Evolutionary conservation across 805 yeast species (phyloP), one percentile per base, ranked within the genome.

Genomic region (Yarrowia keelungensis): DNA sequence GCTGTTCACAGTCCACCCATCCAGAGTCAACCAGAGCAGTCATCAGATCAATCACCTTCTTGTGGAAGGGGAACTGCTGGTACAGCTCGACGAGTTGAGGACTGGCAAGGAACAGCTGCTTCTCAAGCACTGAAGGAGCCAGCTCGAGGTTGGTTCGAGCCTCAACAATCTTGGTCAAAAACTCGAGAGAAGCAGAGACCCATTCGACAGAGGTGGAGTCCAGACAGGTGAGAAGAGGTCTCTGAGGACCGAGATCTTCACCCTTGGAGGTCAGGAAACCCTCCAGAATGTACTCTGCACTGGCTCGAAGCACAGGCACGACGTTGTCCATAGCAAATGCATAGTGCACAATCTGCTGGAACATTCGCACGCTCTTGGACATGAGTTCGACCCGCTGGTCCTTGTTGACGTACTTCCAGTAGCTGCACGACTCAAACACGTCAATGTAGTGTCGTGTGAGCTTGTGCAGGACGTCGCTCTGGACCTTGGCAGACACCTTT

Each of bases 361-460:
- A 89, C 2, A 87, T 79, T 32, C 81, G 81, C 14, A 88, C 79
- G 7, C 87, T 81, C 64, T 81, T 78, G 7, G 82, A 79, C 0
- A 93, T 92, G 53, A 92, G 80, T 72, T 86, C 84, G 71, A 85
- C 81, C 70, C 87, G 86, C 74, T 92, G 90, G 56, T 80, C 76
- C 0, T 85, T 79, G 11, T 83, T 76, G 39, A 80, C 79, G 76
- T 86, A 92, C 71, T 86, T 84, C 90, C 97, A 91, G 74, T 83
- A 85, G 3, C 83, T 78, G 72, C 88, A 90, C 72, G 90, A 87
- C 73, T 92, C 97, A 77, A 87, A 91, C 0, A 90, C 84, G 65
- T 84, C 85, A n/a, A 90, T 77, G 47, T 87, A 79, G 76, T 89
- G 90, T 5, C 79, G 76, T 1, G 84, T 79, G 56, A 90, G 78